Conservation (phyloP, 1,284 basidiomycete species). For the Volvariella volvacea region DNA sequence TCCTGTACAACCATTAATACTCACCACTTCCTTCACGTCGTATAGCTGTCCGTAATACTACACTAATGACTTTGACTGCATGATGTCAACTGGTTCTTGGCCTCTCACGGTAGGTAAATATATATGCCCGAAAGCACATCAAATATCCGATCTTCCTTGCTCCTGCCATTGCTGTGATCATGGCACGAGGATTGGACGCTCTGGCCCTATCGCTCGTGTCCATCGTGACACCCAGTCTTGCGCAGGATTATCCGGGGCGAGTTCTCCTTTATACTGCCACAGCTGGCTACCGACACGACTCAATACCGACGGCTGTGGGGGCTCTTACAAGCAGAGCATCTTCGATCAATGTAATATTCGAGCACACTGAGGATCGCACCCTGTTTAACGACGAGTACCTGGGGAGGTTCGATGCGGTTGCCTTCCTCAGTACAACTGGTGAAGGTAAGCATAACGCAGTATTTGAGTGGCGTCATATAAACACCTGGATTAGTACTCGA, state of each 20-base stretch:
- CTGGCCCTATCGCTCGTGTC: conserved; percentile 6
- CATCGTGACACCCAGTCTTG: conserved; percentile 3
- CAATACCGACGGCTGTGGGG: conserved; percentile 63
- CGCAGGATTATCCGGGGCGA: conserved; percentile 18
- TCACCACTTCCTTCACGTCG: no score
- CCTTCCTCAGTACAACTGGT: conserved; percentile 73
- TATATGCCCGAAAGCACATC: no score
- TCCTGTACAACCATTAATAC: not conserved
- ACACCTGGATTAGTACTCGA: conserved; percentile 60
- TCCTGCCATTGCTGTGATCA: no score
- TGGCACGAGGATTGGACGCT: no score
- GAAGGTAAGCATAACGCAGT: conserved; percentile 38
- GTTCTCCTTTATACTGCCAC: conserved; percentile 54
- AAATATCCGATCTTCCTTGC: no score
- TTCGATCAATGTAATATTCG: conserved; percentile 47
- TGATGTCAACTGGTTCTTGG: no score
- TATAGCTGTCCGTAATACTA: no score
- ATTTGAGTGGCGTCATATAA: not conserved
- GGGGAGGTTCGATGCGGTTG: conserved; percentile 53
- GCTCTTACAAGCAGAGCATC: conserved; percentile 26
- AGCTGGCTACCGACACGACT: conserved; percentile 60
- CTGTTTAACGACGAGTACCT: conserved; percentile 55
- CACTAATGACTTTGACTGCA: no score
- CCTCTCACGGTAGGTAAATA: no score
- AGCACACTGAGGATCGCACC: conserved; percentile 56